phyloP scores from a whole-genome alignment of 352 stramenopile species.

The Pythium dissimile region DNA sequence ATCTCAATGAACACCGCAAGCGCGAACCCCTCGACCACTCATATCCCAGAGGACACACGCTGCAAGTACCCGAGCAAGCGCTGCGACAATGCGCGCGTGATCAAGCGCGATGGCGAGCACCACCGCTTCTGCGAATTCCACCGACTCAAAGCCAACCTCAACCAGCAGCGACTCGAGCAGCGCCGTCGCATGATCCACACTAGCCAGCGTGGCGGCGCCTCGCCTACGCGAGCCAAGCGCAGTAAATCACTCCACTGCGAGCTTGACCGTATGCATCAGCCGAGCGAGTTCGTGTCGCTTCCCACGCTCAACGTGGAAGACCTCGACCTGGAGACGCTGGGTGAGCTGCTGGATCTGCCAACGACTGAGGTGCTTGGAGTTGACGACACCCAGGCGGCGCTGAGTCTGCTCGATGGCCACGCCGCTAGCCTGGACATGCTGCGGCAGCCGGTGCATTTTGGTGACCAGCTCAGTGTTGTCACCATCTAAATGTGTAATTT shows the following conservation, averaged over 20 bases:
- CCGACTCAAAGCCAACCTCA: constrained; percentile 39
- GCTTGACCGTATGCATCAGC: too few relatives aligned
- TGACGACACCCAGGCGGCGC: neutral
- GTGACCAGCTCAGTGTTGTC: too few relatives aligned
- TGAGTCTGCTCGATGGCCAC: constrained; percentile 1
- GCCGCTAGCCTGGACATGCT: neutral
- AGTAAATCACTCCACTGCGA: neutral
- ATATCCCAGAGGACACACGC: constrained; percentile 12
- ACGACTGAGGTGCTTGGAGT: neutral
- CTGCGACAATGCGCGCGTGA: constrained; percentile 23
- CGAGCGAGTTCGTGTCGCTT: neutral
- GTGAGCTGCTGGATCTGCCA: constrained; percentile 4
- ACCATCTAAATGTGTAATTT: neutral
- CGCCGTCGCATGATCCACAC: constrained; percentile 18
- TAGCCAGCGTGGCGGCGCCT: neutral
- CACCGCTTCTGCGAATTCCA: constrained; percentile 37
- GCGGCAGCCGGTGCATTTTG: neutral
- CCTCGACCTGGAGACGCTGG: constrained; percentile 14
- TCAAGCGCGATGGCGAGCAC: constrained; percentile 33
- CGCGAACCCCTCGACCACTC: neutral
- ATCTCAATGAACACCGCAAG: neutral
- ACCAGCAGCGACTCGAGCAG: constrained; percentile 58
- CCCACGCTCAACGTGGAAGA: constrained; percentile 8
- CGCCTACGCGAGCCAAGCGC: constrained; percentile 7
- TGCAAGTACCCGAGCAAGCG: constrained; percentile 24